Percentiles rank a stretch among this genome's conserved stretches.
Conservation (phyloP, 2,329 filamentous ascomycete genomes). For the Xylariaceae sp. region DNA sequence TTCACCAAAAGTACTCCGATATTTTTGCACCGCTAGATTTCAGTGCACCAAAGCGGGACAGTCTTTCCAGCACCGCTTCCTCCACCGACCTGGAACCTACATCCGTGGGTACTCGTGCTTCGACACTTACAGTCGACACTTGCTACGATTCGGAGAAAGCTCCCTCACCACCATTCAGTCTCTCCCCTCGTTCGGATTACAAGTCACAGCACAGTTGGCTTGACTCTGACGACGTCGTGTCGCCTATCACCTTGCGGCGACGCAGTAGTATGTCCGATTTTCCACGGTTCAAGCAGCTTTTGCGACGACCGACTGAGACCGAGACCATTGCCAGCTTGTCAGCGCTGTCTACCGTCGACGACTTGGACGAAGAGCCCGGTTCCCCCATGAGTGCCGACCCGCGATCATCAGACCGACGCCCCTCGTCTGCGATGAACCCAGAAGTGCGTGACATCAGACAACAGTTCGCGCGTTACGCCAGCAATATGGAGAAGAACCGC, state of each 20-base stretch:
- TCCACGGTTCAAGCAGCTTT: constrained; percentile 13
- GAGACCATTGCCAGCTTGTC: constrained; percentile 11
- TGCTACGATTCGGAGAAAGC: constrained; percentile 36
- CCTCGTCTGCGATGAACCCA: too few relatives aligned
- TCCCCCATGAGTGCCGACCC: constrained; percentile 1
- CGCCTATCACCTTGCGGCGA: constrained; percentile 19
- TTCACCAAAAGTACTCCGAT: constrained; percentile 26
- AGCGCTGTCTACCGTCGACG: neutral
- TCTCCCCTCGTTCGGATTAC: constrained; percentile 20
- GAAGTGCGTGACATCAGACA: constrained; percentile 7
- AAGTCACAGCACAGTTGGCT: constrained; percentile 30
- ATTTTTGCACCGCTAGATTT: constrained; percentile 22
- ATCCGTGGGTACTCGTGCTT: constrained; percentile 33
- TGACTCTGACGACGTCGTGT: constrained; percentile 27
- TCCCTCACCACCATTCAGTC: constrained; percentile 20
- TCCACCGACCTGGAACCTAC: constrained; percentile 35
- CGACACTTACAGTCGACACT: constrained; percentile 38
- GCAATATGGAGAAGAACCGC: neutral
- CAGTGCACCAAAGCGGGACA: constrained; percentile 23
- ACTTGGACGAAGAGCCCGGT: neutral
- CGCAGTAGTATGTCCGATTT: constrained; percentile 27
- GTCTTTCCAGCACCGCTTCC: constrained; percentile 32
- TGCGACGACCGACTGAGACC: constrained; percentile 6
- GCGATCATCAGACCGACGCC: constrained; percentile 19
- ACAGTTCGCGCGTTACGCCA: constrained; percentile 13